Conservation (phyloP, 306 rosid species). For the Cucurbita ficifolia region DNA sequence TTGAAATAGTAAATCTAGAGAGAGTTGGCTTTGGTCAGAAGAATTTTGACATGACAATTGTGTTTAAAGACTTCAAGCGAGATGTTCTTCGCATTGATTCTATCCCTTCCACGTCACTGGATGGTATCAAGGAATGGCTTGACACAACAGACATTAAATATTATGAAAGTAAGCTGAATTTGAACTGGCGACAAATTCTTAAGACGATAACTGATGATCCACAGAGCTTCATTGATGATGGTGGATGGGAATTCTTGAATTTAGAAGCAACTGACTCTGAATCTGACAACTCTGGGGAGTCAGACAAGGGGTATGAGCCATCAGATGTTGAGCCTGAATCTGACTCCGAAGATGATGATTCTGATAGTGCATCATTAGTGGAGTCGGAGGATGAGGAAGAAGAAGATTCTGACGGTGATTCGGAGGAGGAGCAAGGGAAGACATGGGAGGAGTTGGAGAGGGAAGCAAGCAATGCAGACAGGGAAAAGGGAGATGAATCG, state of each 20-base stretch:
- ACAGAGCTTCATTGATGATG: slow-evolving; percentile 77
- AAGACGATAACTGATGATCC: slow-evolving; percentile 95
- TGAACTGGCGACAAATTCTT: slow-evolving; percentile 86
- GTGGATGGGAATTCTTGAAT: slow-evolving; percentile 96
- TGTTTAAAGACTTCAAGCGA: slow-evolving; percentile 80
- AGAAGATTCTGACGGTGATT: slow-evolving; percentile 32
- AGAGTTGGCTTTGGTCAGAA: slow-evolving; percentile 99
- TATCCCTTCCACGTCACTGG: slow-evolving; percentile 76
- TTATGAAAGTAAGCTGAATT: slow-evolving; percentile 89
- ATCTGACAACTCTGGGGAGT: slow-evolving; percentile 62
- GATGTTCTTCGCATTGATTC: slow-evolving; percentile 92
- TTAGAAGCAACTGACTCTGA: slow-evolving; percentile 89
- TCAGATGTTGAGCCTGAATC: slow-evolving; percentile 81
- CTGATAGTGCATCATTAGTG: slow-evolving; percentile 75
- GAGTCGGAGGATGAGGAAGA: slow-evolving; percentile 65
- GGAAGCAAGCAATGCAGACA: slow-evolving; percentile 92
- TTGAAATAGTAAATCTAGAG: slow-evolving; percentile 91
- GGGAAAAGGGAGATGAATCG: slow-evolving; percentile 72
- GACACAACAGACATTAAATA: slow-evolving; percentile 88
- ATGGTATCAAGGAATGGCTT: slow-evolving; percentile 92
- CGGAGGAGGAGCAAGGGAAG: slow-evolving; percentile 44
- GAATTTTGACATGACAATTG: slow-evolving; percentile 85
- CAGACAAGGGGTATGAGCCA: slow-evolving; percentile 84
- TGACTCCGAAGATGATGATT: slow-evolving; percentile 67
- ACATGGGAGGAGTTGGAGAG: slow-evolving; percentile 98